Base-by-base conservation (phyloP, 345 rosid species). In the Trapa bicornis region DNA sequence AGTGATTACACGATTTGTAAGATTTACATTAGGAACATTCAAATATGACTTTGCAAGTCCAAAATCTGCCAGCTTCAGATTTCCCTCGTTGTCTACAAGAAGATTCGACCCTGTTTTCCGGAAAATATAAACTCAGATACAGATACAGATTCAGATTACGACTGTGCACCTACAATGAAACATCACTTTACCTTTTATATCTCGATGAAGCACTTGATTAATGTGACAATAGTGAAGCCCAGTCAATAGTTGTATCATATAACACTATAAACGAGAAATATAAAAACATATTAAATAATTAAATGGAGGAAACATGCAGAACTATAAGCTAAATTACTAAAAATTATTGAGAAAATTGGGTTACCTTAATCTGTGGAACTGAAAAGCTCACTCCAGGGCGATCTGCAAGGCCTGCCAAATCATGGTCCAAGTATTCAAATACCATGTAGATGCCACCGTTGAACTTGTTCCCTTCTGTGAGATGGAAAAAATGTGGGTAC, bases 201-300 rank as follows among this genome's bases (percentile, higher is more conserved):
- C 96, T 58, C 97, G 87, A 77, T 94, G 99, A 79, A 94, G 97
- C 52, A 94, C 96, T 84, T 94, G 97, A 74, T 91, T 87, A 56
- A 91, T 79, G 73, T 93, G 99, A 75, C 97, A 94, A 68, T 91
- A 94, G 73, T 91, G 97, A 67, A 94, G 95, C 53, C 99, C 99
- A 0, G 97, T 94, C 80, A 94, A 80, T 11, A 94, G 91, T 79
- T 94, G 99, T 81, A 75, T 91, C 99, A 91, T 94, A 78, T 94
- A 94, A 78, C 99, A 94, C 99, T 89, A 64, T 38, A 61, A 57
- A 32, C 42, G 67, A 68, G 68, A 67, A 71, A 70, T 64, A 39
- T 14, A 65, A 67, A 17, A 69, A 39, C 65, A 37, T n/a, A 47
- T n/a, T 5, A 15, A n/a, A 52, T 12, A 45, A 71, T 13, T 42